Conservation (phyloP, 768 basidiomycete genomes). For the Mycena galopus region DNA sequence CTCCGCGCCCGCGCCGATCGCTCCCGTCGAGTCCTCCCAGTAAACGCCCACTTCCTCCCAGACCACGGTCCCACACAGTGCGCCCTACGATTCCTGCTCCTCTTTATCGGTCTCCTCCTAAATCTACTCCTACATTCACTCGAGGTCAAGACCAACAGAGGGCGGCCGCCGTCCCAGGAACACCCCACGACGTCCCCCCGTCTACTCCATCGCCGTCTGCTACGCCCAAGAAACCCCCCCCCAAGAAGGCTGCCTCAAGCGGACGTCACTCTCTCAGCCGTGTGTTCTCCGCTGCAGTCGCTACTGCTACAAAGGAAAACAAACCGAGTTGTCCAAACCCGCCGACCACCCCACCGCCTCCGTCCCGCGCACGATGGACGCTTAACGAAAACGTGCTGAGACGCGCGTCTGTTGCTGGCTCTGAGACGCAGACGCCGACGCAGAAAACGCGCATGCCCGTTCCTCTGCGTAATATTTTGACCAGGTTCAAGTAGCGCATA, state of each 20-base stretch:
- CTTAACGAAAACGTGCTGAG: constrained; percentile 51
- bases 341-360: constrained; percentile 9
- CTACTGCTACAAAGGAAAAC: constrained; percentile 34
- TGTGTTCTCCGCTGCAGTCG: constrained; percentile 35
- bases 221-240: constrained; percentile 8
- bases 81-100: constrained; percentile 29
- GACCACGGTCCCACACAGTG: constrained; percentile 23
- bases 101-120: constrained; percentile 31
- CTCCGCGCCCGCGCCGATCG: constrained; percentile 25
- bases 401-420: constrained; percentile 41
- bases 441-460: constrained; percentile 60
- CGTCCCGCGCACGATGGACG: constrained; percentile 44
- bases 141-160: constrained; percentile 19
- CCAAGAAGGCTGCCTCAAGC: constrained; percentile 16
- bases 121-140: constrained; percentile 5
- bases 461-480: constrained; percentile 61
- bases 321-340: constrained; percentile 33
- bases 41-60: constrained; percentile 18
- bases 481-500: constrained; percentile 57
- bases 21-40: constrained; percentile 31
- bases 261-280: constrained; percentile 53
- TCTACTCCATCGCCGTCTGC: constrained; percentile 15
- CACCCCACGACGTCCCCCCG: constrained; percentile 4
- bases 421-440: constrained; percentile 24
- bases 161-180: constrained; percentile 20